Conservation (phyloP, 371 early-diverging fungal genomes). For the Mucor irregularis region DNA sequence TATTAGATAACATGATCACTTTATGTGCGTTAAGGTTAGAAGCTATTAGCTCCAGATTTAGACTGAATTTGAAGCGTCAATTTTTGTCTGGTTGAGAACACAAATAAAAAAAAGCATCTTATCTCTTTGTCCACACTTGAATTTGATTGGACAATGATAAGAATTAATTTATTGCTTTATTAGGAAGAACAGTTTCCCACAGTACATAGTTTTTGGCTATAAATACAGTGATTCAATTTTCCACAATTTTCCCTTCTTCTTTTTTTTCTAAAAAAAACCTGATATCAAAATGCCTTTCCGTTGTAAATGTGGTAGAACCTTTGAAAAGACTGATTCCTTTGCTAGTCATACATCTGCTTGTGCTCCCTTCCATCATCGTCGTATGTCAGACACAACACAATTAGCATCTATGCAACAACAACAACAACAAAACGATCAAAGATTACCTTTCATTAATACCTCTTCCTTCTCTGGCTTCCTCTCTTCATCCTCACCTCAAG, state of each 20-base stretch:
- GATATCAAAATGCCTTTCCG: slow-evolving; percentile 48
- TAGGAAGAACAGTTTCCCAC: not conserved
- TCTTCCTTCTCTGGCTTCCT: slow-evolving; percentile 23
- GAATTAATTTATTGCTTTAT: slow-evolving; percentile 2
- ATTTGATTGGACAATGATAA: slow-evolving; percentile 22
- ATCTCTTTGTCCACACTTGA: slow-evolving; percentile 1
- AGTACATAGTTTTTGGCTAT: not conserved
- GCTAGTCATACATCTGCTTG: slow-evolving; percentile 50
- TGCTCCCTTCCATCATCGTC: slow-evolving; percentile 50
- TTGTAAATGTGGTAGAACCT: slow-evolving; percentile 58
- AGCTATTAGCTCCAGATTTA: slow-evolving; percentile 43
- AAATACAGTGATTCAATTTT: not conserved
- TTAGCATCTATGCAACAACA: slow-evolving; percentile 15
- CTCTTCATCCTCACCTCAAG: slow-evolving; percentile 24
- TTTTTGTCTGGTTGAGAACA: slow-evolving; percentile 34
- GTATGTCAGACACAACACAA: slow-evolving; percentile 42
- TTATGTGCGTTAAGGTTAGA: slow-evolving; percentile 45
- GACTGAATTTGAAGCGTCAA: slow-evolving; percentile 47
- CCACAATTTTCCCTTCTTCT: slow-evolving; percentile 8
- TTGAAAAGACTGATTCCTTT: slow-evolving; percentile 55
- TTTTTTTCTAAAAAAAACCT: not conserved
- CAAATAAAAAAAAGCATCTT: too few species aligned
- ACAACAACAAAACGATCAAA: slow-evolving; percentile 18
- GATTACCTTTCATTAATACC: slow-evolving; percentile 26
- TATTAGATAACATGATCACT: slow-evolving; percentile 26